Conservation (phyloP, 2,329 filamentous ascomycete species). For the Emericellopsis atlantica region DNA sequence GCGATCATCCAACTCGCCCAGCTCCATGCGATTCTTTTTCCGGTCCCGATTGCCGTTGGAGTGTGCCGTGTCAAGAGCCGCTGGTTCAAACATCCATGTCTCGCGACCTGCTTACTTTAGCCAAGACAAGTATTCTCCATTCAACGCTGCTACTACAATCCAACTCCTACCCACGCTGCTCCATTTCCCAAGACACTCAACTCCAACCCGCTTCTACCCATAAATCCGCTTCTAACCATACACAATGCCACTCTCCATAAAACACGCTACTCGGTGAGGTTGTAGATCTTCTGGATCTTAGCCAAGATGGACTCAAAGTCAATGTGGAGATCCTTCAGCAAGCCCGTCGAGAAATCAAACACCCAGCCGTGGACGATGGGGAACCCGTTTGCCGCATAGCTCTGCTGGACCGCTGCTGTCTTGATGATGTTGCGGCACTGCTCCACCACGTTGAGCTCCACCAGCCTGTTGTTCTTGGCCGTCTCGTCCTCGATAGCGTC, state of each 20-base stretch:
- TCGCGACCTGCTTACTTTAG: too few relatives aligned
- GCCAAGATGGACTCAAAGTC: constrained; percentile 43
- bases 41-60: too few relatives aligned
- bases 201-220: background rate
- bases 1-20: too few relatives aligned
- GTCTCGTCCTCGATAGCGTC: constrained; percentile 46
- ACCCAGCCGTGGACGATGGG: constrained; percentile 66
- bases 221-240: background rate
- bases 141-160: too few relatives aligned
- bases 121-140: too few relatives aligned
- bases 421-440: constrained; percentile 69
- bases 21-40: too few relatives aligned
- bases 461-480: constrained; percentile 55
- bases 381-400: constrained; percentile 47
- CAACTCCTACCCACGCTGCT: too few relatives aligned
- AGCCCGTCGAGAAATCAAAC: constrained; percentile 55
- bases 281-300: constrained; percentile 53
- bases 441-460: constrained; percentile 73
- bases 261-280: constrained; percentile 25
- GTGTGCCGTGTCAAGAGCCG: too few relatives aligned
- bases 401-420: constrained; percentile 68
- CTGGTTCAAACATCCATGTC: too few relatives aligned
- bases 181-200: too few relatives aligned
- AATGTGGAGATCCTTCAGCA: constrained; percentile 52
- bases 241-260: background rate